These are phyloP conservation scores for Cyclaneusma minus DNA, from an alignment of 2,329 filamentous ascomycete genomes.

Conservation along the genomic window DNA sequence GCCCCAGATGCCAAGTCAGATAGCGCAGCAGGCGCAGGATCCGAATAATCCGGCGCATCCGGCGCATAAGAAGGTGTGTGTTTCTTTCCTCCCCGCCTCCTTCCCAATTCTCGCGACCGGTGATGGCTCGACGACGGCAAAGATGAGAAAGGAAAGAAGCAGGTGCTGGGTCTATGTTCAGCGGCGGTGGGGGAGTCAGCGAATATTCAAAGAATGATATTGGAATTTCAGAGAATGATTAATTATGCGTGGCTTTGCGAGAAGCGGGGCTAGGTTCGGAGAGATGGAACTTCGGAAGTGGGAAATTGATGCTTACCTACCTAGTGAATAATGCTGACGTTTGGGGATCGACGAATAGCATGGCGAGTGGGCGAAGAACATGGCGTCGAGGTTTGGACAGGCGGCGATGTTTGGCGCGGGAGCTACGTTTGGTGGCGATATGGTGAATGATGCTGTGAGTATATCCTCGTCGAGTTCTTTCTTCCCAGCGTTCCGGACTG, in stretches of 20 bases:
- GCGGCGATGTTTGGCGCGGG: constrained; percentile 18
- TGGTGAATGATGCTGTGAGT: constrained; percentile 14
- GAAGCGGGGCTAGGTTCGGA: no score
- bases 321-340: constrained; percentile 1
- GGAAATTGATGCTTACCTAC: neutral
- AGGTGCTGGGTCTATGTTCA: no score
- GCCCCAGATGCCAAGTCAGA: constrained; percentile 9
- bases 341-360: constrained; percentile 6
- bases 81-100: neutral
- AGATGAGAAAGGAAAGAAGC: no score
- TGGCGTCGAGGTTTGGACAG: constrained; percentile 14
- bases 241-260: no score
- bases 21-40: constrained; percentile 16
- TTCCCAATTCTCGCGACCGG: no score
- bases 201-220: no score
- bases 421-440: constrained; percentile 16
- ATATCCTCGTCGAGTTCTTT: no score
- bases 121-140: no score
- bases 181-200: no score
- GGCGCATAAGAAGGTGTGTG: constrained; percentile 12
- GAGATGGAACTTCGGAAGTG: no score
- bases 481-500: no score
- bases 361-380: constrained; percentile 15
- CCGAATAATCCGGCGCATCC: constrained; percentile 17
- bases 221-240: no score